Evolutionary conservation across 495 filamentous ascomycete species (phyloP).

Genomic region (Copromyces sp.): DNA sequence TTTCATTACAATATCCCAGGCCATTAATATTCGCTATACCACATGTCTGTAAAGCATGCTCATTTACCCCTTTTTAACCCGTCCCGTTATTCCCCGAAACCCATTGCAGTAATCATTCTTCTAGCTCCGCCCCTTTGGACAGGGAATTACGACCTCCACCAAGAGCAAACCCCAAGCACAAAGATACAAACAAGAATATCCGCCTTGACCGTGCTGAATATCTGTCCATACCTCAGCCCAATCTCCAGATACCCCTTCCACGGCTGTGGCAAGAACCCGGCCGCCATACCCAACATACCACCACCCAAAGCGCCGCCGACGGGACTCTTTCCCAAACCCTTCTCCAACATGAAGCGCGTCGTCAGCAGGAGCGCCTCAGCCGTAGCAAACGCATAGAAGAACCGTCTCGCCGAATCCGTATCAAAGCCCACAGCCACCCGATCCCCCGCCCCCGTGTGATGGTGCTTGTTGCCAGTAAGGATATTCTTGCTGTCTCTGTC

Average conservation of each 20-base stretch:
- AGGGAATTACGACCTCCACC: constrained; percentile 40
- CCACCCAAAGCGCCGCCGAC: constrained; percentile 27
- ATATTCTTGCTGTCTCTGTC: constrained; percentile 24
- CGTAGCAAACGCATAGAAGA: constrained; percentile 67
- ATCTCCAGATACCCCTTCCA: constrained; percentile 47
- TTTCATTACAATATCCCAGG: background rate
- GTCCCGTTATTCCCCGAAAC: background rate
- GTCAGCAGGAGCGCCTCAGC: constrained; percentile 65
- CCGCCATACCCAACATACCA: constrained; percentile 50
- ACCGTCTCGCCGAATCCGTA: constrained; percentile 27
- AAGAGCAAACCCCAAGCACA: constrained; percentile 60
- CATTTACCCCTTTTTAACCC: background rate
- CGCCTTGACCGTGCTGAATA: constrained; percentile 49
- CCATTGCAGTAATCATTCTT: background rate
- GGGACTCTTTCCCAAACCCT: constrained; percentile 20
- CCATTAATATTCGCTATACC: background rate
- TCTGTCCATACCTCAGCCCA: constrained; percentile 56
- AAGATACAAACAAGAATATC: constrained; percentile 67
- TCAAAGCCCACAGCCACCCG: constrained; percentile 14
- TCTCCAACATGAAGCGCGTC: constrained; percentile 54
- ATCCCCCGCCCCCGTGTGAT: constrained; percentile 3
- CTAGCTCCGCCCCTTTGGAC: background rate
- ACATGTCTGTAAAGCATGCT: background rate
- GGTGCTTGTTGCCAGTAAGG: background rate
- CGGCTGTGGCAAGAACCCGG: constrained; percentile 48